Percentiles rank a stretch among this genome's conserved stretches.
phyloP scores from a whole-genome alignment of 805 yeast genomes.

The Pichia manshurica region DNA sequence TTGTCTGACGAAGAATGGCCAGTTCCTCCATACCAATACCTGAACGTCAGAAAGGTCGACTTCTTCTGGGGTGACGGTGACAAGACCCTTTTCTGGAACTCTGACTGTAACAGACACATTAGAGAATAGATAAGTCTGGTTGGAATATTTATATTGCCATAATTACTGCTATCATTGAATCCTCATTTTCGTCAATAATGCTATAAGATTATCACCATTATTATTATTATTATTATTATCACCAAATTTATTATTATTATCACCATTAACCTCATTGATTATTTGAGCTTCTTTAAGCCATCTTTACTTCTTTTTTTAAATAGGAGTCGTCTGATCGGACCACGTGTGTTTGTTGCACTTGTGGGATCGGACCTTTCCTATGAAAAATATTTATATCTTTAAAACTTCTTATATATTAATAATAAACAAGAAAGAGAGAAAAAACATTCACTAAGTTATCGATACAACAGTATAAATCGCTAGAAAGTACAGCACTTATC shows the following conservation, averaged over 20 bases:
- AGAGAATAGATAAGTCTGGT: conserved; percentile 13
- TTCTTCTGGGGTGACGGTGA: conserved; percentile 99
- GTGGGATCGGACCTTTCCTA: no score
- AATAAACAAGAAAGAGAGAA: neutral
- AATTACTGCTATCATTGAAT: no score
- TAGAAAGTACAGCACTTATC: no score
- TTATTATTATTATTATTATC: conserved; percentile 2
- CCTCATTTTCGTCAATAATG: neutral
- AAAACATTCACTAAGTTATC: no score
- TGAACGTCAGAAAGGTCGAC: conserved; percentile 80
- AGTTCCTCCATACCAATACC: conserved; percentile 71
- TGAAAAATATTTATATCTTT: no score
- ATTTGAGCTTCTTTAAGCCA: no score
- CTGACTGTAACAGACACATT: conserved; percentile 83
- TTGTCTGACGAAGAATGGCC: conserved; percentile 92
- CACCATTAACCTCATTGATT: no score
- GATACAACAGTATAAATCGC: neutral
- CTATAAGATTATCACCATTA: neutral
- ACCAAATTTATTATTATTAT: no score
- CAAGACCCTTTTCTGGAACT: conserved; percentile 95
- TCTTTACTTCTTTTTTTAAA: no score
- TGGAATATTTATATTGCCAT: no score
- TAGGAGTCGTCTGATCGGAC: no score
- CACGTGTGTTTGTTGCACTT: no score
- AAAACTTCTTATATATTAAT: neutral